Percentiles rank a stretch among this genome's conserved stretches.
Evolutionary conservation across 345 rosid species (phyloP).

Genomic region (Dimocarpus longan): DNA sequence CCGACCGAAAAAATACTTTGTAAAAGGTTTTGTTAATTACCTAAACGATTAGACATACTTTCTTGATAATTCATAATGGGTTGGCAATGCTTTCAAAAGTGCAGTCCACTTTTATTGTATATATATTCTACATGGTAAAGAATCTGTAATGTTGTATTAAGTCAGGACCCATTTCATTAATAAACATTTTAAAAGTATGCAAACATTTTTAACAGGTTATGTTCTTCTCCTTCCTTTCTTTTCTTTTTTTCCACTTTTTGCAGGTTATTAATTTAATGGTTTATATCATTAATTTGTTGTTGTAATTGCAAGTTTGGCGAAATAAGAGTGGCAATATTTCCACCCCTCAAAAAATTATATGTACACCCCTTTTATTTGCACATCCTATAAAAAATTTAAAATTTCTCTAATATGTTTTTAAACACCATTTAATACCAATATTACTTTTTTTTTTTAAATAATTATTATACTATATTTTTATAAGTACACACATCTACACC

Average conservation of each 20-base stretch:
- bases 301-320: background rate
- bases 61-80: conserved; percentile 20
- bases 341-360: too few relatives aligned
- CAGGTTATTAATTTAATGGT: background rate
- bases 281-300: background rate
- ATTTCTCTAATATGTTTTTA: too few relatives aligned
- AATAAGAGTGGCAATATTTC: background rate
- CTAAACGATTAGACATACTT: conserved; percentile 29
- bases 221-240: background rate
- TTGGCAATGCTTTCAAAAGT: conserved; percentile 35
- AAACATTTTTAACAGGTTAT: background rate
- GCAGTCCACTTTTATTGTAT: conserved; percentile 25
- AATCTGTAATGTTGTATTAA: background rate
- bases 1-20: conserved; percentile 32
- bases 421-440: too few relatives aligned
- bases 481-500: too few relatives aligned
- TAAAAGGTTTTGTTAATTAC: conserved; percentile 16
- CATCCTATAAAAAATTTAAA: too few relatives aligned
- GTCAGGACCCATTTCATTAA: background rate
- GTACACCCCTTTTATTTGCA: too few relatives aligned
- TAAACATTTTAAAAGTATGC: background rate
- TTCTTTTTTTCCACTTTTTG: background rate
- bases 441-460: too few relatives aligned
- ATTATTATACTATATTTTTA: too few relatives aligned
- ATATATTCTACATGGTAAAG: conserved; percentile 3